Evolutionary conservation across 1,284 basidiomycete species (phyloP).

Genomic region (Boletellus deceptivus): DNA sequence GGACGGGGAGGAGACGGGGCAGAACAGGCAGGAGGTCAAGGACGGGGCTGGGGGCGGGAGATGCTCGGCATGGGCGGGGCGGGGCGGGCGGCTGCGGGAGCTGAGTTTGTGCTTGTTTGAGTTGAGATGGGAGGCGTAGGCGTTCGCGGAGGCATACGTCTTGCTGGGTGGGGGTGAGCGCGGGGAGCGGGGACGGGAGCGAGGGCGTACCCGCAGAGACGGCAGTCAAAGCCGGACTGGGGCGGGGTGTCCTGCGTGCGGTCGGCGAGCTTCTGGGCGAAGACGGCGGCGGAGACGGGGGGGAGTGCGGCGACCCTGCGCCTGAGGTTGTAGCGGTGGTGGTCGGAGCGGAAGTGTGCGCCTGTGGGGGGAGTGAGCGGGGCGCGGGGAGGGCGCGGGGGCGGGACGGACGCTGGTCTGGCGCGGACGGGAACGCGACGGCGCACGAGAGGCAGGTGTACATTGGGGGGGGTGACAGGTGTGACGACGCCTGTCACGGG

Average conservation of each 20-base stretch:
- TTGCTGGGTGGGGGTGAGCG: conserved; percentile 57
- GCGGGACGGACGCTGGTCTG: conserved; percentile 74
- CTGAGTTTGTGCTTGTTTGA: conserved; percentile 92
- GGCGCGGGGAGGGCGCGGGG: background rate
- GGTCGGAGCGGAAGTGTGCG: conserved; percentile 89
- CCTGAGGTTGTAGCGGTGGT: conserved; percentile 99
- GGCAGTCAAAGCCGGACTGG: conserved; percentile 64
- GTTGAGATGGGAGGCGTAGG: conserved; percentile 83
- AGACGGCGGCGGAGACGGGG: conserved; percentile 77
- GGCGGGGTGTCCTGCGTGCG: conserved; percentile 67
- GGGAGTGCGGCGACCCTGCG: conserved; percentile 90
- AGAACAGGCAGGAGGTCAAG: conserved; percentile 84
- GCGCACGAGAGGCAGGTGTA: conserved; percentile 91
- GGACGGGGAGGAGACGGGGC: conserved; percentile 51
- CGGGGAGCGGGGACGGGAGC: background rate
- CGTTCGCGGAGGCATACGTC: conserved; percentile 86
- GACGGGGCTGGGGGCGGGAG: conserved; percentile 66
- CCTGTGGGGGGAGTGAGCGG: conserved; percentile 43
- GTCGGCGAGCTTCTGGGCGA: conserved; percentile 91
- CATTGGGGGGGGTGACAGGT: background rate
- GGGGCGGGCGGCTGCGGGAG: conserved; percentile 51
- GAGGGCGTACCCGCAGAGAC: conserved; percentile 71
- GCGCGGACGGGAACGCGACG: conserved; percentile 81
- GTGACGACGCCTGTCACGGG: conserved; percentile 10
- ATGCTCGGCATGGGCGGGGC: conserved; percentile 33